Evolutionary conservation across 2,329 filamentous ascomycete species (phyloP).

Genomic region (Monosporascus sp.): DNA sequence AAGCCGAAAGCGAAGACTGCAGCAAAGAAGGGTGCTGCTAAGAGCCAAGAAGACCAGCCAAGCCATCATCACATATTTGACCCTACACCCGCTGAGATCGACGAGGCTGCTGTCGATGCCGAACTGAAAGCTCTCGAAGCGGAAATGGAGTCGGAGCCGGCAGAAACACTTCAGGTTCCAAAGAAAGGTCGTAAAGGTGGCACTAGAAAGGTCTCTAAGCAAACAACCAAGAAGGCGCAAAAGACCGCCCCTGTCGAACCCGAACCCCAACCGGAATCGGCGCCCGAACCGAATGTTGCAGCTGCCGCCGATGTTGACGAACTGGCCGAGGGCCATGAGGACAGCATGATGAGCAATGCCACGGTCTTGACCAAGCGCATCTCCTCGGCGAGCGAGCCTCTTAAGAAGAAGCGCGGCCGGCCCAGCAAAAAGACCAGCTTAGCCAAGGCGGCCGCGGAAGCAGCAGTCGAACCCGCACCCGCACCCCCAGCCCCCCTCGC

Average conservation of each 20-base stretch:
- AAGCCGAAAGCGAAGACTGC: conserved; percentile 24
- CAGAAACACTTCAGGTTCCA: conserved; percentile 38
- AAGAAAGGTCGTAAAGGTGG: conserved; percentile 51
- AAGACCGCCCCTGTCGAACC: conserved; percentile 22
- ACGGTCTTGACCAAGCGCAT: conserved; percentile 35
- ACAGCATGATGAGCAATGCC: conserved; percentile 36
- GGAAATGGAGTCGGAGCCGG: conserved; percentile 39
- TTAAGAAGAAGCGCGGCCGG: conserved; percentile 28
- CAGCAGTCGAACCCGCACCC: conserved; percentile 14
- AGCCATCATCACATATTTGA: conserved; percentile 49
- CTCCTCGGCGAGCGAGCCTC: conserved; percentile 11
- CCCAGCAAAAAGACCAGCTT: conserved; percentile 27
- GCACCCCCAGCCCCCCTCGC: neutral
- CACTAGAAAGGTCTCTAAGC: conserved; percentile 47
- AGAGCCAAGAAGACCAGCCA: conserved; percentile 23
- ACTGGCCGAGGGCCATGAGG: conserved; percentile 30
- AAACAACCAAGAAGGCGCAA: conserved; percentile 40
- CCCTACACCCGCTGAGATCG: conserved; percentile 36
- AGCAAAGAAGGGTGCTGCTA: conserved; percentile 19
- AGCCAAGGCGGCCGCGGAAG: conserved; percentile 24
- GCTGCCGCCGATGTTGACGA: conserved; percentile 21
- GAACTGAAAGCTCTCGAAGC: conserved; percentile 45
- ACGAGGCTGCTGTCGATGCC: conserved; percentile 45
- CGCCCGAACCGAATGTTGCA: conserved; percentile 10
- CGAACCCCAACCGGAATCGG: conserved; percentile 17